Conservation (phyloP, 139 green algal species). For the Micromonas pusilla region DNA sequence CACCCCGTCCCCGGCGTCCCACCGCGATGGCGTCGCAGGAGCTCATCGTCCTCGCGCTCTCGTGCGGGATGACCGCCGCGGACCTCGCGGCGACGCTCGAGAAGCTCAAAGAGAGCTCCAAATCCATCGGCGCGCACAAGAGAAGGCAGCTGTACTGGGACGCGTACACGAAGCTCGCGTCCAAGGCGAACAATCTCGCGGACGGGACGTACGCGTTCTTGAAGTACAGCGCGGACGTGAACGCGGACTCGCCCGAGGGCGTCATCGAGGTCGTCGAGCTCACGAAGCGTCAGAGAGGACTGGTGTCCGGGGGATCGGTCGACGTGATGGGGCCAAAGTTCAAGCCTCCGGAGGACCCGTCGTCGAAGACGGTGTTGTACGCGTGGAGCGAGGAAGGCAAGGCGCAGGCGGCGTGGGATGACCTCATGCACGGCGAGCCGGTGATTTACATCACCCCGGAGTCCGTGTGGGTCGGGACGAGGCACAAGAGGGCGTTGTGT, state of each 20-base stretch:
- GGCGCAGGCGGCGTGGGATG: slow-evolving; percentile 2
- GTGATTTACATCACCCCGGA: slow-evolving; percentile 14
- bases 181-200: not conserved
- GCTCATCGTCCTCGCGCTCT: slow-evolving; percentile 2
- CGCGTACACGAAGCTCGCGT: slow-evolving; percentile 12
- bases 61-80: not conserved
- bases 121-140: slow-evolving; percentile 23
- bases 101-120: slow-evolving; percentile 13
- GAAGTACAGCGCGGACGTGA: slow-evolving; percentile 2
- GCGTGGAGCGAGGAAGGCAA: slow-evolving; percentile 13
- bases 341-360: slow-evolving; percentile 9
- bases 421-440: slow-evolving; percentile 18
- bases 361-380: not conserved
- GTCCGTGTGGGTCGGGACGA: slow-evolving; percentile 12
- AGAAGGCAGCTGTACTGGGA: slow-evolving; percentile 22
- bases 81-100: slow-evolving; percentile 17
- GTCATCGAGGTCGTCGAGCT: slow-evolving; percentile 15
- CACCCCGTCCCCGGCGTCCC: not conserved
- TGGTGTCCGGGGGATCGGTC: not conserved
- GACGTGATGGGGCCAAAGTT: slow-evolving; percentile 14
- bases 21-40: not conserved
- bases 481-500: slow-evolving; percentile 21
- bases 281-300: slow-evolving; percentile 22
- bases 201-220: not conserved
- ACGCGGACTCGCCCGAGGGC: not conserved